Evolutionary conservation across 306 rosid genomes (phyloP).

Genomic region (Ormosia emarginata): DNA sequence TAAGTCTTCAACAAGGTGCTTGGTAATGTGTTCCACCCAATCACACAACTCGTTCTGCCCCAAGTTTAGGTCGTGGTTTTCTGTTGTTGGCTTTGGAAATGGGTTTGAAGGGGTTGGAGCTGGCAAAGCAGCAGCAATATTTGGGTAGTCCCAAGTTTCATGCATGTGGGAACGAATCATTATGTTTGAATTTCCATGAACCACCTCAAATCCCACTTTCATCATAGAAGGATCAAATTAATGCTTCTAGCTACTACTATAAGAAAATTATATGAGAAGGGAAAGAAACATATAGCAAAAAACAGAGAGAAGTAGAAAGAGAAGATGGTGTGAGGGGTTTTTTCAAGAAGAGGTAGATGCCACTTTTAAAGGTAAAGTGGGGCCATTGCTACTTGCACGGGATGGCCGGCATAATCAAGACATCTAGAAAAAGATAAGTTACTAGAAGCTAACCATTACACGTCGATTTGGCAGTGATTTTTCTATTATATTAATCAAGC

Average conservation of each 20-base stretch:
- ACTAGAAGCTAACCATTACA: conserved; percentile 44
- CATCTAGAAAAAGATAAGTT: conserved; percentile 42
- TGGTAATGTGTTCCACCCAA: conserved; percentile 69
- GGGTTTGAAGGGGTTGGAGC: conserved; percentile 31
- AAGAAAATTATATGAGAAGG: not conserved
- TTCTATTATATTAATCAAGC: conserved; percentile 17
- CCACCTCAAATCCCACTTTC: conserved; percentile 57
- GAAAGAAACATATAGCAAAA: not conserved
- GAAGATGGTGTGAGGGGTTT: conserved; percentile 17
- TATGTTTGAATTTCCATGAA: conserved; percentile 45
- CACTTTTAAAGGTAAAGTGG: conserved; percentile 41
- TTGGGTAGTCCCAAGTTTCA: conserved; percentile 44
- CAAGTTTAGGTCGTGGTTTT: conserved; percentile 39
- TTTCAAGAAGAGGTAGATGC: conserved; percentile 29
- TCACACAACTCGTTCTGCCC: conserved; percentile 49
- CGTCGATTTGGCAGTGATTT: conserved; percentile 57
- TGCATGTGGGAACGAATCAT: conserved; percentile 56
- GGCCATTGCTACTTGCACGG: conserved; percentile 21
- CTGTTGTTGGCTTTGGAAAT: conserved; percentile 34
- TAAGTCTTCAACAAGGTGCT: conserved; percentile 61
- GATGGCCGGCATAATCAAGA: conserved; percentile 76
- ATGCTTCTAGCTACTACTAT: not conserved
- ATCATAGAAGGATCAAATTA: conserved; percentile 19
- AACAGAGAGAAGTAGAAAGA: not conserved
- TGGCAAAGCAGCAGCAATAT: conserved; percentile 17